Base-by-base conservation (phyloP, 2,329 filamentous ascomycete species). In the Ascochyta viciae-villosae region DNA sequence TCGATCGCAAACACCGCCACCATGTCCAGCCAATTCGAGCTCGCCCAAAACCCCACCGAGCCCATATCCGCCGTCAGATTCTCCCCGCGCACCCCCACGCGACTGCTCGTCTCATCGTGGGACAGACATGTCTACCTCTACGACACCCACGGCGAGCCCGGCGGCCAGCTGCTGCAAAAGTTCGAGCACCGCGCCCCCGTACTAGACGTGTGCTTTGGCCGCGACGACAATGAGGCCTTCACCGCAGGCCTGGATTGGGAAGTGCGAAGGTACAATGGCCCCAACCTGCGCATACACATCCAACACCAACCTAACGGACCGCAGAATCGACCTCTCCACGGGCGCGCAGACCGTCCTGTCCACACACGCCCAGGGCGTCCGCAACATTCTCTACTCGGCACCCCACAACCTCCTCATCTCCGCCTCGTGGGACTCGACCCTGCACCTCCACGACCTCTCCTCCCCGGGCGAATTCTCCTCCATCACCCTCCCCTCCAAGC, bases 81-180 rank as follows among this genome's bases (percentile, higher is more conserved):
- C 82, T 91, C 93, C 63, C 90, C 92, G 33, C 80, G 83, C 58
- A 87, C 88, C n/a, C 84, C 88, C 3, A 86, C 83, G 50, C 89
- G 88, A 66, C 84, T 99, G 34, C 85, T 96, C n/a, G 93, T 94
- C 66, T 89, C 93, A 10, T 96, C 92, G 52, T 99, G 95, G 95
- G 94, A 98, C 78, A 91, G 88, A 77, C 87, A 91, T 74, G 87
- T 96, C 52, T 96, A 97, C 77, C 83, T 94, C 48, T 98, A 98
- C 82, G 91, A 96, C 72, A 84, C 89, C 56, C 83, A 83, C 46
- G 82, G 72, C 29, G 71, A 84, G 61, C 81, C 84, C 34, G 84
- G 83, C 23, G 88, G 87, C 6, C 85, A 84, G 50, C 81, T 96
- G 27, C 71, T 93, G 29, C 84, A 86, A 62, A 91, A 88, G 62